These are phyloP conservation scores for Nicotiana sylvestris DNA, from an alignment of 257 asterid genomes.

Conservation along the genomic window DNA sequence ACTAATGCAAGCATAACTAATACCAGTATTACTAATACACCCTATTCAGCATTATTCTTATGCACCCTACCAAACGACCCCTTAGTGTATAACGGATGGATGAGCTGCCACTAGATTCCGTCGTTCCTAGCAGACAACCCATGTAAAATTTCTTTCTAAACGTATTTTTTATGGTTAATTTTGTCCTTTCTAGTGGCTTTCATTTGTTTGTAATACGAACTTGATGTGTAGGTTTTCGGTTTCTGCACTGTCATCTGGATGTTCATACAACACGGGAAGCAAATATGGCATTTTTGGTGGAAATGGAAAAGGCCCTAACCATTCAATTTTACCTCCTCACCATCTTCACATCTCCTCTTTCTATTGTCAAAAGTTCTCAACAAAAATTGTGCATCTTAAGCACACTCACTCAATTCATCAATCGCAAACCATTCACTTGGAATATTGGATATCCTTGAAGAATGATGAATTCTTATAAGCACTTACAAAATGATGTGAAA, in stretches of 20 bases:
- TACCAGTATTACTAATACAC: no score
- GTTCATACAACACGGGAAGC: slow-evolving; percentile 81
- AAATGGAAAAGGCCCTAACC: slow-evolving; percentile 51
- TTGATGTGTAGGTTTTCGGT: slow-evolving; percentile 54
- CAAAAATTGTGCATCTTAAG: background rate
- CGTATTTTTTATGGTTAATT: background rate
- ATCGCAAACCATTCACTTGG: background rate
- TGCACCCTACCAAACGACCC: no score
- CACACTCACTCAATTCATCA: background rate
- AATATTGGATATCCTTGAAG: background rate
- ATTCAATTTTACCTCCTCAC: slow-evolving; percentile 55
- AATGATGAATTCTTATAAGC: background rate
- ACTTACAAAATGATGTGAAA: background rate
- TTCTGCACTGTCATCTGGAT: slow-evolving; percentile 71
- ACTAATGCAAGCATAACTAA: no score
- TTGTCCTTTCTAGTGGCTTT: background rate
- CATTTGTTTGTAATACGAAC: background rate
- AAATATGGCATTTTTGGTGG: slow-evolving; percentile 70
- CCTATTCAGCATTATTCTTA: no score
- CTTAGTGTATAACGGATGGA: slow-evolving; percentile 33
- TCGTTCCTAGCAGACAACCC: slow-evolving; percentile 47
- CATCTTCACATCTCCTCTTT: background rate
- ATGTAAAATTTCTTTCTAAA: slow-evolving; percentile 25
- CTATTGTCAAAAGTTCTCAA: background rate
- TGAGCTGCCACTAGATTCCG: slow-evolving; percentile 63